Base-by-base conservation (phyloP, 192 early-diverging fungal genomes). In the Dimargaris xerosporica region DNA sequence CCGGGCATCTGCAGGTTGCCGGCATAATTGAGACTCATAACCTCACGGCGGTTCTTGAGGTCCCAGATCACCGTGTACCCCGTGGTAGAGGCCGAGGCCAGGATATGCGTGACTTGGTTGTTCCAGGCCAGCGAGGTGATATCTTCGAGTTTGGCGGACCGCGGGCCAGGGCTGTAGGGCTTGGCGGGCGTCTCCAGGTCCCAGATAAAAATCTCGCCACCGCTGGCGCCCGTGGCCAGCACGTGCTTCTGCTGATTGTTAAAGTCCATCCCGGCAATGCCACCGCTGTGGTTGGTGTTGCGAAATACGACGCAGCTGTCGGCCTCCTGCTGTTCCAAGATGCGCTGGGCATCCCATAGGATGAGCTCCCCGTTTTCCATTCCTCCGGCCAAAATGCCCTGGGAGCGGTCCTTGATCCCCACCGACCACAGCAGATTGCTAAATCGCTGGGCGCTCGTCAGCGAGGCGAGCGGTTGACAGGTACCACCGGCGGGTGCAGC, bases 61-160 rank as follows among this genome's bases (percentile, higher is more conserved):
- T 99, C 96, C 93, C 94, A 99, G 11, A 99, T 84, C 30, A 94
- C 94, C 23, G 92, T 91, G 64, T 89, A 79, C 46, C 96, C 94
- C 56, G 91, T 93, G 61, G 86, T 89, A 45, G 85, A 88, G 11
- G 89, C 89, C 6, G 88, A 89, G 12, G 91, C 96, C 62, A 99
- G 76, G 67, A 99, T 99, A 63, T 95, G 89, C 59, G 85, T 79
- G 39, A 91, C 89, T 64, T 93, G 84, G 61, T 84, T 81, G 71
- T 99, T 99, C 94, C 94, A 99, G 25, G 88, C 75, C 39, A 99
- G 71, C 19, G 80, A 76, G 0, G 92, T 96, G 29, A 99, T 81
- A 55, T 90, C 91, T 30, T 96, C 94, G 12, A 96, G 70, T 39
- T 85, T 81, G 69, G 82, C 75, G 3, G 96, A 96, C 39, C 85